Percentiles rank a stretch among this genome's conserved stretches.
phyloP scores from a whole-genome alignment of 2,329 filamentous ascomycete genomes.

The Pseudogymnoascus pannorum region DNA sequence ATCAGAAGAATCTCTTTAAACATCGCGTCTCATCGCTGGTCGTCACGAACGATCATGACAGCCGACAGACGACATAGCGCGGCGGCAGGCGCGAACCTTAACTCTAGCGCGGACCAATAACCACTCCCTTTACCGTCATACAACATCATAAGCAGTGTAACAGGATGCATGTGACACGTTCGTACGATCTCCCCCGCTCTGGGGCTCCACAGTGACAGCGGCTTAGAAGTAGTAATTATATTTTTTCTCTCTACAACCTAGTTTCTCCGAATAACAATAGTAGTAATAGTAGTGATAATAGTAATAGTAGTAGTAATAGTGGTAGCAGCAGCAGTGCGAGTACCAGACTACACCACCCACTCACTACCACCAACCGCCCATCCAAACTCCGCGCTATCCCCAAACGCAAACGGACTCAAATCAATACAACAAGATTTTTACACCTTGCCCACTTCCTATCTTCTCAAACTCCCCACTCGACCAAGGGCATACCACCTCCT shows the following conservation, averaged over 20 bases:
- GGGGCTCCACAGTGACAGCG: not conserved
- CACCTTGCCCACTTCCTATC: not conserved
- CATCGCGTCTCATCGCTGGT: not conserved
- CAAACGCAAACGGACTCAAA: not conserved
- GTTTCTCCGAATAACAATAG: not conserved
- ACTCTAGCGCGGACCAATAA: not conserved
- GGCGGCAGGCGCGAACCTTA: constrained; percentile 6
- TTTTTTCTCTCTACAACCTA: not conserved
- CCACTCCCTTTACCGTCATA: not conserved
- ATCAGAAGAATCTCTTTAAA: not conserved
- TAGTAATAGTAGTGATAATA: not conserved
- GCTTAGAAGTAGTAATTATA: constrained; percentile 1
- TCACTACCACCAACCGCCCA: not conserved
- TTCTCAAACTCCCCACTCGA: not conserved
- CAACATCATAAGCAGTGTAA: not conserved
- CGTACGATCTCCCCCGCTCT: not conserved
- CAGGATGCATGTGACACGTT: not conserved
- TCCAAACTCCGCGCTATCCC: not conserved
- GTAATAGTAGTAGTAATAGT: not conserved
- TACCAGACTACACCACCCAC: not conserved
- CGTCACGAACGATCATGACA: not conserved
- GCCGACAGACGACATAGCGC: not conserved
- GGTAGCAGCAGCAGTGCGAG: not conserved
- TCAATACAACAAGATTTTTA: not conserved
- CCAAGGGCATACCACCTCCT: constrained; percentile 8